Conservation (phyloP, 2,329 filamentous ascomycete species). For the Talaromyces sp. region DNA sequence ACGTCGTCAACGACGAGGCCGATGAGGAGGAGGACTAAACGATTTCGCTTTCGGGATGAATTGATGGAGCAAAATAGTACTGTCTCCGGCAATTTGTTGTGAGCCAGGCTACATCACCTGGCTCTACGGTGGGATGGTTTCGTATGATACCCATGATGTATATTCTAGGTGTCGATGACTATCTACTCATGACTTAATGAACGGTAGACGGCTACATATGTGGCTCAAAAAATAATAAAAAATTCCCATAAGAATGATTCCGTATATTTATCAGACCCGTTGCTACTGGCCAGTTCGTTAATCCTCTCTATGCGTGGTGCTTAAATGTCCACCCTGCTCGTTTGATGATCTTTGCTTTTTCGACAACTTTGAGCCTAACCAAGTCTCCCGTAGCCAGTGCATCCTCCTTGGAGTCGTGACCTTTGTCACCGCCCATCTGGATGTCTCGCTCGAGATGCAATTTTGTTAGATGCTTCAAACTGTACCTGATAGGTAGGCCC, state of each 20-base stretch:
- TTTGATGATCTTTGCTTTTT: constrained; percentile 66
- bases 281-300: neutral
- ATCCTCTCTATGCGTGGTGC: neutral
- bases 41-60: neutral
- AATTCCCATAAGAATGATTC: neutral
- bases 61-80: neutral
- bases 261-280: neutral
- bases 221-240: neutral
- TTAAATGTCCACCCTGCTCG: constrained; percentile 44
- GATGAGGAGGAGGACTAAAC: constrained; percentile 98
- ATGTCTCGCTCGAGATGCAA: constrained; percentile 70
- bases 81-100: neutral
- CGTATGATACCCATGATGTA: neutral
- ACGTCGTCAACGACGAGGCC: constrained; percentile 96
- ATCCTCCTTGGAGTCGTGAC: constrained; percentile 92
- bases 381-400: constrained; percentile 84
- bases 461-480: constrained; percentile 70
- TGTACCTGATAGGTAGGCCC: constrained; percentile 72
- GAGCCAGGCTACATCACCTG: neutral
- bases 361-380: constrained; percentile 65
- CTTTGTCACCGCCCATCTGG: constrained; percentile 62
- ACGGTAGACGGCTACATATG: constrained; percentile 19
- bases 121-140: neutral
- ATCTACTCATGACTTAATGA: constrained; percentile 29
- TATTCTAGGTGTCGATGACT: neutral